Base-by-base conservation (phyloP, 2,329 filamentous ascomycete species). In the Monosporascus sp. region DNA sequence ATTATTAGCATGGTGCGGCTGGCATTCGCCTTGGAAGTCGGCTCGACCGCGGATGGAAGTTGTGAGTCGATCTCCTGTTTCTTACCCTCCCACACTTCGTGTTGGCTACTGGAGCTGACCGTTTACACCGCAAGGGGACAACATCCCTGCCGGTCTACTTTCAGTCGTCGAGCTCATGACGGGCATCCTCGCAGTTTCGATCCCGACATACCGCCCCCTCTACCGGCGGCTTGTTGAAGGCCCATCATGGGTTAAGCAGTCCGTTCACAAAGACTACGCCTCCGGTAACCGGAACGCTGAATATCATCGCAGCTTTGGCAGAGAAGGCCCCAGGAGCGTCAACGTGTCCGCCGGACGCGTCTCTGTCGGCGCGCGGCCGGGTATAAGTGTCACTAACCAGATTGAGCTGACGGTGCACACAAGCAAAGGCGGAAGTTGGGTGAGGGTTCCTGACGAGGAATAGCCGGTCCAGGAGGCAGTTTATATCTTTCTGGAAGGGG, bases 161-260 rank as follows among this genome's bases (percentile, higher is more conserved):
- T 55, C 57, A 14, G 45, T 47, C 11, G 46, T 55, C 11, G 58
- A 60, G 20, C 26, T 57, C 14, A 49, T 56, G 37, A 40, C 50
- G 5, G 58, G 58, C 14, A 47, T 60, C 35, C 52, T 60, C 5
- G 58, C 57, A 20, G 40, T 49, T 2, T 60, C 56, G 2, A 57
- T 60, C 17, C 53, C 58, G 5, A 59, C 58, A 5, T 60, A 59
- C n/a, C 49, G 55, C 1, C 57, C 58, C 3, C 52, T 60, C 28
- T 58, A 57, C 50, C 56, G 45, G 22, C 50, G 38, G 17, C 37
- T 37, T 37, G 17, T 37, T 17, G 9, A 37, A 9, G 37, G 37
- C 37, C 17, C 37, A 37, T 9, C 37, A 17, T 11, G 17, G 37
- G 9, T 17, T 17, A 37, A 9, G 9, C 37, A 37, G 37, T 11